A percentile compares a stretch with the other conserved stretches of the same genome.
Evolutionary conservation across 768 basidiomycete species (phyloP).

Genomic region (Lactarius vividus): DNA sequence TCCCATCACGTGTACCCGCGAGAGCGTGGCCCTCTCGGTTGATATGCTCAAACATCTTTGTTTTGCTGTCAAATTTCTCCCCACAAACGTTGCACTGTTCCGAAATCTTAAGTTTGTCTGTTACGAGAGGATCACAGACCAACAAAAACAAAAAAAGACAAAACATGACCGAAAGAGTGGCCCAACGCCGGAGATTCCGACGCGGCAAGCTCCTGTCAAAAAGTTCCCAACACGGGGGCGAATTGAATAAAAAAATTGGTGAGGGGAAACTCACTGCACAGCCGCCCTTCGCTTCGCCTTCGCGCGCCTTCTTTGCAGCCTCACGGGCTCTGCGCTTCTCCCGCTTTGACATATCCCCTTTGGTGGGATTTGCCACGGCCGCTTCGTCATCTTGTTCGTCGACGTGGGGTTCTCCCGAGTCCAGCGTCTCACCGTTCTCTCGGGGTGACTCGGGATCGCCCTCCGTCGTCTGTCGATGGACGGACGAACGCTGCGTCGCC

Average conservation of each 20-base stretch:
- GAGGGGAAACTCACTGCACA: slow-evolving; percentile 12
- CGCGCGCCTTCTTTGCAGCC: slow-evolving; percentile 57
- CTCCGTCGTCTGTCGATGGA: not conserved
- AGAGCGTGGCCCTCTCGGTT: slow-evolving; percentile 67
- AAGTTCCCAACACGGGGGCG: not conserved
- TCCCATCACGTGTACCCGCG: slow-evolving; percentile 38
- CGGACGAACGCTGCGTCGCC: too few species aligned
- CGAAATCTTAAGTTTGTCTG: slow-evolving; percentile 1
- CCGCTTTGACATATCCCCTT: slow-evolving; percentile 58
- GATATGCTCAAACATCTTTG: slow-evolving; percentile 74
- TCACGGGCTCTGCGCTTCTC: slow-evolving; percentile 80
- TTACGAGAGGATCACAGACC: not conserved
- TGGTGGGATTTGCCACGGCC: slow-evolving; percentile 18
- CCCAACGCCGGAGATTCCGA: not conserved
- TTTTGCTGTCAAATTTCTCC: slow-evolving; percentile 60
- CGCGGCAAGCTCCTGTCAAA: not conserved
- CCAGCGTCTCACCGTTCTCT: slow-evolving; percentile 12
- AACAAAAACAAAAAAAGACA: not conserved
- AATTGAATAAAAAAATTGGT: slow-evolving; percentile 7
- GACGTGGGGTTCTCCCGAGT: not conserved
- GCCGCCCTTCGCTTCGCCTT: slow-evolving; percentile 20
- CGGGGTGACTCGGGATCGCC: not conserved
- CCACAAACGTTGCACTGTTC: slow-evolving; percentile 68
- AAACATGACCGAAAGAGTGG: slow-evolving; percentile 9
- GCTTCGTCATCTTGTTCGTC: slow-evolving; percentile 17